Conservation (phyloP, 2,329 filamentous ascomycete genomes). For the Thermoascus crustaceus region DNA sequence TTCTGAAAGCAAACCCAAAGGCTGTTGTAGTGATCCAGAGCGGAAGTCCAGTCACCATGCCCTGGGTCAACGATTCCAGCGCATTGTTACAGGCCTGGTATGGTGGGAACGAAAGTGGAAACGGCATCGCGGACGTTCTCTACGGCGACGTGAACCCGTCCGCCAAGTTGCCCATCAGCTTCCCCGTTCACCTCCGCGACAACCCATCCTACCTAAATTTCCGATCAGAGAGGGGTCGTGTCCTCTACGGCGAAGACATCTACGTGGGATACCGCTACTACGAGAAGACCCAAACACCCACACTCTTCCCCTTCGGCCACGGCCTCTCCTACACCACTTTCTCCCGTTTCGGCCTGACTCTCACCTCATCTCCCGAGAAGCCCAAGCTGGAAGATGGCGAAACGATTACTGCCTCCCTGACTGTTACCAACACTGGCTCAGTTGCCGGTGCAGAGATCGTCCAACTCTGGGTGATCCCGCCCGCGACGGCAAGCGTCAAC, state of each 20-base stretch:
- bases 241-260: constrained; percentile 70
- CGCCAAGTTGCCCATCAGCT: constrained; percentile 65
- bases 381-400: constrained; percentile 37
- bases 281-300: constrained; percentile 57
- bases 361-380: constrained; percentile 19
- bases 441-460: constrained; percentile 47
- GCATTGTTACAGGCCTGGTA: constrained; percentile 74
- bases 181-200: constrained; percentile 59
- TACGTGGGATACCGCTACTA: constrained; percentile 78
- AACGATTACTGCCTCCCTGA: constrained; percentile 38
- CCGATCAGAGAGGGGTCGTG: constrained; percentile 58
- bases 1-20: constrained; percentile 59
- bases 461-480: constrained; percentile 46
- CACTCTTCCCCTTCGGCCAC: constrained; percentile 71
- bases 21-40: constrained; percentile 69
- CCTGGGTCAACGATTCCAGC: constrained; percentile 37
- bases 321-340: constrained; percentile 73
- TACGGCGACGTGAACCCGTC: constrained; percentile 67
- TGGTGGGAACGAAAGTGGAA: constrained; percentile 77
- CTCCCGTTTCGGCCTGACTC: constrained; percentile 41
- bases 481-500: constrained; percentile 45
- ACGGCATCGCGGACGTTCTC: constrained; percentile 69
- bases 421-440: constrained; percentile 47
- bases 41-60: constrained; percentile 57
- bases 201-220: constrained; percentile 73